Evolutionary conservation across 1,139 yeast genomes (phyloP).

Genomic region (Tardiomyces digboiensis): DNA sequence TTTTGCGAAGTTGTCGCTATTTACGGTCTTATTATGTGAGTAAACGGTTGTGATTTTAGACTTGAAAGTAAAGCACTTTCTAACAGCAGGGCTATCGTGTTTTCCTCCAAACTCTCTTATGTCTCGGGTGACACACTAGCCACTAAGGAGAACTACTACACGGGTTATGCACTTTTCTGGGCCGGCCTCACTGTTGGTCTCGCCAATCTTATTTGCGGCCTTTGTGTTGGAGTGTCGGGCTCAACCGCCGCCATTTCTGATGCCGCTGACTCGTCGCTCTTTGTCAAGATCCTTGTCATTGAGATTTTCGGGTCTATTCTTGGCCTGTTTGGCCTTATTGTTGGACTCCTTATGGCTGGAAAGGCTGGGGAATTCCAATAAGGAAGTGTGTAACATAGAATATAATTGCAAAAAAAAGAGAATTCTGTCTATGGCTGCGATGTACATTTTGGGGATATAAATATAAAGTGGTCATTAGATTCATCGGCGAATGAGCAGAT

Average conservation of each 20-base stretch:
- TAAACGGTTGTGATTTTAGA: background rate
- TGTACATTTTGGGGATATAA: conserved; percentile 1
- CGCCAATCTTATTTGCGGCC: conserved; percentile 91
- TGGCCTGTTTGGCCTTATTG: conserved; percentile 85
- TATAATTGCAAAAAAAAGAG: conserved; percentile 1
- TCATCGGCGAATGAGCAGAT: conserved; percentile 72
- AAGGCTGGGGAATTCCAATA: conserved; percentile 71
- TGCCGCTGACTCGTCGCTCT: conserved; percentile 93
- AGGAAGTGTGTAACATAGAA: conserved; percentile 1
- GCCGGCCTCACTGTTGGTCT: conserved; percentile 96
- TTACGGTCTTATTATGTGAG: conserved; percentile 81
- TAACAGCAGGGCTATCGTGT: conserved; percentile 60
- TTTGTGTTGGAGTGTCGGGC: conserved; percentile 97
- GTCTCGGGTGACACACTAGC: conserved; percentile 54
- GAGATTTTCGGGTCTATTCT: conserved; percentile 96
- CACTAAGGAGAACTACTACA: conserved; percentile 82
- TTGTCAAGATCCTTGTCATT: conserved; percentile 91
- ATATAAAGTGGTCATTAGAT: conserved; percentile 4
- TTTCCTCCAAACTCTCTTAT: conserved; percentile 76
- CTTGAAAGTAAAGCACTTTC: too few species aligned
- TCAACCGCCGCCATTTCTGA: conserved; percentile 97
- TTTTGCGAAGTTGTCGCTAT: conserved; percentile 99
- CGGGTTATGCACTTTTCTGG: conserved; percentile 88
- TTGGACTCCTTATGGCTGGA: conserved; percentile 94
- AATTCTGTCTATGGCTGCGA: background rate